Conservation (phyloP, 2,329 filamentous ascomycete species). For the Alternaria alternata region DNA sequence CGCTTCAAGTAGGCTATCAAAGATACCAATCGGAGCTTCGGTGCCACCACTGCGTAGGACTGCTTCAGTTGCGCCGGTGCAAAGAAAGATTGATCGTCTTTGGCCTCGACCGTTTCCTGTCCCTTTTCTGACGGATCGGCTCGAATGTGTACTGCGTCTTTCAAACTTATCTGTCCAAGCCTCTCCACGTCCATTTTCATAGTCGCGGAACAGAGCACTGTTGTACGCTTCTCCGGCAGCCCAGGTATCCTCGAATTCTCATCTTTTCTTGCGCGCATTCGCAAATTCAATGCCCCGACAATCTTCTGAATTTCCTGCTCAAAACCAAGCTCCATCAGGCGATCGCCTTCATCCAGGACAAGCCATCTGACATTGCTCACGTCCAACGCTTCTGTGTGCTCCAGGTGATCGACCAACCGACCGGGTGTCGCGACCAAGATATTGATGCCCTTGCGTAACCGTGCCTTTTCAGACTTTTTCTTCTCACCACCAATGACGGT, state of each 20-base stretch:
- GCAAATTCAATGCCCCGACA: slow-evolving; percentile 77
- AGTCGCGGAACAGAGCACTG: slow-evolving; percentile 92
- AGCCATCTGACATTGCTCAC: slow-evolving; percentile 92
- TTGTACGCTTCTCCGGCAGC: slow-evolving; percentile 79
- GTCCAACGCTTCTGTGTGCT: slow-evolving; percentile 88
- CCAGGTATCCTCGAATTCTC: slow-evolving; percentile 68
- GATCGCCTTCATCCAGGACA: slow-evolving; percentile 93
- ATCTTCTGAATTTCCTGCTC: slow-evolving; percentile 92
- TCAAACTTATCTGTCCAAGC: slow-evolving; percentile 91
- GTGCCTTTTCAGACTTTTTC: slow-evolving; percentile 87
- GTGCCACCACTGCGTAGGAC: slow-evolving; percentile 83
- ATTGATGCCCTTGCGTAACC: slow-evolving; percentile 91
- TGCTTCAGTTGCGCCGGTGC: slow-evolving; percentile 95
- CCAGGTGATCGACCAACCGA: slow-evolving; percentile 86
- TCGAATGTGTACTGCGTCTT: slow-evolving; percentile 88
- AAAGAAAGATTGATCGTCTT: slow-evolving; percentile 67
- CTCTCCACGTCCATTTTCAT: slow-evolving; percentile 98
- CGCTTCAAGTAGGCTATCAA: slow-evolving; percentile 84
- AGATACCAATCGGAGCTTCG: slow-evolving; percentile 90
- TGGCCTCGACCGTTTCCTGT: slow-evolving; percentile 55
- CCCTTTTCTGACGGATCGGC: slow-evolving; percentile 67
- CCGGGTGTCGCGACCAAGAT: slow-evolving; percentile 95
- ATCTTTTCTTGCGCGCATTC: slow-evolving; percentile 66
- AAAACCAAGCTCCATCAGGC: slow-evolving; percentile 98
- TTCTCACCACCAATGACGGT: slow-evolving; percentile 79